Percentiles rank a stretch among this genome's conserved stretches.
These are phyloP conservation scores for Cadophora malorum DNA, from an alignment of 2,329 filamentous ascomycete species.

Conservation along the genomic window DNA sequence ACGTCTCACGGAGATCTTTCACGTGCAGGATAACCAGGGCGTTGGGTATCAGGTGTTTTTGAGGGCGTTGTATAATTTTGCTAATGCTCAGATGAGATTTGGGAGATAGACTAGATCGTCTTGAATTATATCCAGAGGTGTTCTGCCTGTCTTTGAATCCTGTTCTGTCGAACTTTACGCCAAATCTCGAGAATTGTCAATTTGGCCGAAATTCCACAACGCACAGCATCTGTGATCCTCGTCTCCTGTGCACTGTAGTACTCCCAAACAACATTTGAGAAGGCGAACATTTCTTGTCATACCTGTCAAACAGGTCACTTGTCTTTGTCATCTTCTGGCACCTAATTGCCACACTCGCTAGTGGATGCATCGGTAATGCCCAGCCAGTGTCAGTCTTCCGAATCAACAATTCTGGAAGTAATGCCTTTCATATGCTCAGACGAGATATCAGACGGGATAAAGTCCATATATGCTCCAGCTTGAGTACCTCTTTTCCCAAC, in stretches of 20 bases:
- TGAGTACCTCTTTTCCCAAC: not conserved
- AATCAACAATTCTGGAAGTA: not conserved
- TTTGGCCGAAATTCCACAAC: not conserved
- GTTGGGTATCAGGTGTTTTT: constrained; percentile 97
- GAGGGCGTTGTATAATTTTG: constrained; percentile 81
- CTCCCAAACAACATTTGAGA: not conserved
- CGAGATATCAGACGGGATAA: no score
- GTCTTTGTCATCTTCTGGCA: not conserved
- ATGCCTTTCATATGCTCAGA: no score
- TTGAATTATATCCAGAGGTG: not conserved
- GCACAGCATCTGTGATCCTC: no score
- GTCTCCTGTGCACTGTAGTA: not conserved
- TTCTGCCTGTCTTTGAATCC: not conserved
- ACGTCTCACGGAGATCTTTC: constrained; percentile 91
- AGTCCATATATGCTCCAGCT: no score
- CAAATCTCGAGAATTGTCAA: not conserved
- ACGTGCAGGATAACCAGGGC: constrained; percentile 75
- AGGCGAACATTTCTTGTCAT: not conserved
- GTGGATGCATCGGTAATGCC: not conserved
- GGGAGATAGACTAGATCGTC: constrained; percentile 40
- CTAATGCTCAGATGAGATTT: constrained; percentile 86
- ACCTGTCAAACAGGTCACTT: not conserved
- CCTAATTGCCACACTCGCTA: not conserved
- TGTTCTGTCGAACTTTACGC: not conserved
- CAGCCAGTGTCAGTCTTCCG: not conserved